These are phyloP conservation scores for Usnea hakonensis DNA, from an alignment of 495 filamentous ascomycete species.

Conservation along the genomic window DNA sequence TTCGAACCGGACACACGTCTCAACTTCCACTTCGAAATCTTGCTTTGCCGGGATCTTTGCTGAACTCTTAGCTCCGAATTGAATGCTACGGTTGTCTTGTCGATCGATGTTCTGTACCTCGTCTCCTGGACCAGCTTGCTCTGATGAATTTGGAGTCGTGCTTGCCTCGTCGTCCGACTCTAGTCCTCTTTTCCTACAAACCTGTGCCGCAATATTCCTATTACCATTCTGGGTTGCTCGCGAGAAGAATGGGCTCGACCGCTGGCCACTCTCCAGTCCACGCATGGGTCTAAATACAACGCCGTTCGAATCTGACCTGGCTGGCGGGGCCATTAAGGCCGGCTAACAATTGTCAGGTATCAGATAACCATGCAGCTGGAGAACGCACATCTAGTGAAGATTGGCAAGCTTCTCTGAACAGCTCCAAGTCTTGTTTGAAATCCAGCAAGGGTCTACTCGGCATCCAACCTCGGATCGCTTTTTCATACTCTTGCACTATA, in stretches of 20 bases:
- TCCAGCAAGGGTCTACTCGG: slow-evolving; percentile 20
- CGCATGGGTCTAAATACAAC: not conserved
- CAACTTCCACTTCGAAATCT: not conserved
- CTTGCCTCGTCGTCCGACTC: not conserved
- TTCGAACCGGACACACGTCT: not conserved
- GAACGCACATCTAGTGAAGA: slow-evolving; percentile 6
- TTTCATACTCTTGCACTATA: slow-evolving; percentile 42
- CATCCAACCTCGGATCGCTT: slow-evolving; percentile 44
- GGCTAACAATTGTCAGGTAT: not conserved
- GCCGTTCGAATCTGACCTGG: not conserved
- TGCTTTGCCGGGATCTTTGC: not conserved
- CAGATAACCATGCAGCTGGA: not conserved
- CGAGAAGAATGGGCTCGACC: slow-evolving; percentile 3
- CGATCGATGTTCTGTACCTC: not conserved
- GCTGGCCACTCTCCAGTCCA: not conserved
- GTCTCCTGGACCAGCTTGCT: not conserved
- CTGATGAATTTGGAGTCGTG: not conserved
- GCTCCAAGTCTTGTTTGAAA: slow-evolving; percentile 14
- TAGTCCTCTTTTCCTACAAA: not conserved
- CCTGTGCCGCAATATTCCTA: not conserved
- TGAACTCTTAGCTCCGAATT: not conserved
- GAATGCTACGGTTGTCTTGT: too few species aligned
- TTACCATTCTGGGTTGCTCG: not conserved
- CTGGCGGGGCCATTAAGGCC: slow-evolving; percentile 5
- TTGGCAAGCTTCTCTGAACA: slow-evolving; percentile 1